phyloP scores from a whole-genome alignment of 495 filamentous ascomycete genomes.

The Cenococcum geophilum region DNA sequence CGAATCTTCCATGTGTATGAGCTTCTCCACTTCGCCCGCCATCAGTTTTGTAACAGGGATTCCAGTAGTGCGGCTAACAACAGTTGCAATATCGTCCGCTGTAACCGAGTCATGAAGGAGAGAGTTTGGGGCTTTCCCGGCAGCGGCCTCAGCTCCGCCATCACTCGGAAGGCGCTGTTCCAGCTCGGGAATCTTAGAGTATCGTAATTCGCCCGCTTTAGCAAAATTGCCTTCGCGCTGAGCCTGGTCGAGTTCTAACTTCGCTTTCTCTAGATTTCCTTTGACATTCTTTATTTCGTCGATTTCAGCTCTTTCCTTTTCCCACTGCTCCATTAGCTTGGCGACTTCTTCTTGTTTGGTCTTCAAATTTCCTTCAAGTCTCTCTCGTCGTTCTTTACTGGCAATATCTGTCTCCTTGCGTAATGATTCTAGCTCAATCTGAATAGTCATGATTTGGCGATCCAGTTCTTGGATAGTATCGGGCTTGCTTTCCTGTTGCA shows the following conservation, averaged over 20 bases:
- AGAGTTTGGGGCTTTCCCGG: slow-evolving; percentile 43
- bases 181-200: slow-evolving; percentile 74
- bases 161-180: slow-evolving; percentile 77
- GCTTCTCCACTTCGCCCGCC: slow-evolving; percentile 82
- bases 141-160: slow-evolving; percentile 38
- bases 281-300: slow-evolving; percentile 79
- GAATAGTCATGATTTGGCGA: slow-evolving; percentile 91
- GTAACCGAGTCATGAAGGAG: slow-evolving; percentile 90
- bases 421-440: slow-evolving; percentile 93
- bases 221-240: slow-evolving; percentile 89
- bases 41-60: slow-evolving; percentile 89
- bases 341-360: slow-evolving; percentile 62
- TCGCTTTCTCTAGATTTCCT: slow-evolving; percentile 73
- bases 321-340: slow-evolving; percentile 71
- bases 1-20: slow-evolving; percentile 91
- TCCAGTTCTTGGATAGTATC: slow-evolving; percentile 87
- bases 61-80: slow-evolving; percentile 85
- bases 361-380: slow-evolving; percentile 69
- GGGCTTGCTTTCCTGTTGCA: slow-evolving; percentile 96
- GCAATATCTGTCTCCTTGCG: slow-evolving; percentile 88
- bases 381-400: slow-evolving; percentile 81
- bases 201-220: slow-evolving; percentile 78
- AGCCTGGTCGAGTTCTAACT: slow-evolving; percentile 77
- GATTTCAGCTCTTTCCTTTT: slow-evolving; percentile 80
- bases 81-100: slow-evolving; percentile 84